Percentiles rank a stretch among this genome's conserved stretches.
Conservation (phyloP, 495 filamentous ascomycete genomes). For the Thermothielavioides terrestris region DNA sequence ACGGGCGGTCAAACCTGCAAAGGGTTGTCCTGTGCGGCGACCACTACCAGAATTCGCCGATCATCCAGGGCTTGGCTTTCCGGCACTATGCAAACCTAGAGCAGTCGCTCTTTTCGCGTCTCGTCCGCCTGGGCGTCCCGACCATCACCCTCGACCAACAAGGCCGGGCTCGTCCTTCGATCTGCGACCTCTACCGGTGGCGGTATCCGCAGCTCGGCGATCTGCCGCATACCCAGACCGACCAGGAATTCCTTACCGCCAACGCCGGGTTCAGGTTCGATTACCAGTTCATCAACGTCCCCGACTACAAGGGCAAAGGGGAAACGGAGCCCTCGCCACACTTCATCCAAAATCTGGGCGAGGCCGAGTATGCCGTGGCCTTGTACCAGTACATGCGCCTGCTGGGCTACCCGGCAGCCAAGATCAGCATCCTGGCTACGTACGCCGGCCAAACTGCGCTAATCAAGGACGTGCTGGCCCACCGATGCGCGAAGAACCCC, state of each 20-base stretch:
- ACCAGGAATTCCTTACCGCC: constrained; percentile 64
- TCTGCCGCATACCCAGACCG: constrained; percentile 60
- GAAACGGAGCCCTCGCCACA: constrained; percentile 90
- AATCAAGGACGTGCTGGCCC: constrained; percentile 79
- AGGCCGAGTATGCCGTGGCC: constrained; percentile 94
- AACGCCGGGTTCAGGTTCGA: constrained; percentile 91
- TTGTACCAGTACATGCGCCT: constrained; percentile 97
- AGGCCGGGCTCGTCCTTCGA: constrained; percentile 75
- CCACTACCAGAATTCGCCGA: constrained; percentile 92
- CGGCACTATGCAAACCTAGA: constrained; percentile 92
- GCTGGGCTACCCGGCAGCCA: constrained; percentile 85
- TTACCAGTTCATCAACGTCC: constrained; percentile 95
- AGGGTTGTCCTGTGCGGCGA: constrained; percentile 89
- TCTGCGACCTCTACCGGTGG: constrained; percentile 90
- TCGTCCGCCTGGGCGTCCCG: constrained; percentile 85
- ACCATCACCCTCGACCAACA: constrained; percentile 86
- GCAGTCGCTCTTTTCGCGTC: constrained; percentile 85
- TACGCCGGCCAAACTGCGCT: constrained; percentile 93
- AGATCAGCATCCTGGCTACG: constrained; percentile 83
- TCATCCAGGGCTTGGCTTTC: constrained; percentile 95
- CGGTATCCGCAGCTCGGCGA: constrained; percentile 76
- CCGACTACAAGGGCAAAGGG: constrained; percentile 84
- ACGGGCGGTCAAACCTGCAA: constrained; percentile 67
- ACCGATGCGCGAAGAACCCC: constrained; percentile 71
- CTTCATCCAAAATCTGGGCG: constrained; percentile 94